These are phyloP conservation scores for Ophiostoma perfectum DNA, from an alignment of 2,329 filamentous ascomycete species.

Conservation along the genomic window DNA sequence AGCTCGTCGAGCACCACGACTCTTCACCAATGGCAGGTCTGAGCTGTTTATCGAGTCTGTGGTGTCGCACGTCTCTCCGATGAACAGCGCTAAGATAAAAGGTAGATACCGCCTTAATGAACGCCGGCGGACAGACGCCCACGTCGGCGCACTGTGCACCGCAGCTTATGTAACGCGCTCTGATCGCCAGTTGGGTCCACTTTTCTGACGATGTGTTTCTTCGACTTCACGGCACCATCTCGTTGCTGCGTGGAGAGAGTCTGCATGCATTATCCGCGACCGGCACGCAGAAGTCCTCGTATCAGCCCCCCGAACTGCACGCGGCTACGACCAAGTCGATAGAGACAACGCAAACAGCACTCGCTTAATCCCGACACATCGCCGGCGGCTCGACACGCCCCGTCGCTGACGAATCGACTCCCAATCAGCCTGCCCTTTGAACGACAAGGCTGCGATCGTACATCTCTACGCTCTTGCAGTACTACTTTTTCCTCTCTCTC, in stretches of 20 bases:
- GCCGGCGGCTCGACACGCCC: background rate
- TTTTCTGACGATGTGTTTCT: background rate
- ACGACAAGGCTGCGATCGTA: background rate
- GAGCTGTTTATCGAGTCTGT: background rate
- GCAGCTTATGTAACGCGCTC: background rate
- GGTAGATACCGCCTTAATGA: no score
- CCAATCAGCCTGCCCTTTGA: background rate
- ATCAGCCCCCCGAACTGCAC: background rate
- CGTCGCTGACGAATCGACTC: background rate
- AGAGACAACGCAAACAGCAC: background rate
- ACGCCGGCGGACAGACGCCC: background rate
- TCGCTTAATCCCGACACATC: background rate
- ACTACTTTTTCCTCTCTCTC: no score
- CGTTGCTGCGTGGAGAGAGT: constrained; percentile 4
- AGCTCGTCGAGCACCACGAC: background rate
- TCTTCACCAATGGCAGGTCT: no score
- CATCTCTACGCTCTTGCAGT: no score
- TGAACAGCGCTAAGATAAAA: no score
- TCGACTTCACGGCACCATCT: background rate
- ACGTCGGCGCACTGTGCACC: background rate
- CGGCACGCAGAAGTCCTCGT: background rate
- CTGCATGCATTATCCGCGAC: constrained; percentile 1
- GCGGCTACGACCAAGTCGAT: no score
- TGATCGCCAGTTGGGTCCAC: background rate
- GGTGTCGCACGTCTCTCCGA: background rate